Percentiles rank a stretch among this genome's conserved stretches.
phyloP scores from a whole-genome alignment of 495 filamentous ascomycete species.

The Aspergillus affinis region DNA sequence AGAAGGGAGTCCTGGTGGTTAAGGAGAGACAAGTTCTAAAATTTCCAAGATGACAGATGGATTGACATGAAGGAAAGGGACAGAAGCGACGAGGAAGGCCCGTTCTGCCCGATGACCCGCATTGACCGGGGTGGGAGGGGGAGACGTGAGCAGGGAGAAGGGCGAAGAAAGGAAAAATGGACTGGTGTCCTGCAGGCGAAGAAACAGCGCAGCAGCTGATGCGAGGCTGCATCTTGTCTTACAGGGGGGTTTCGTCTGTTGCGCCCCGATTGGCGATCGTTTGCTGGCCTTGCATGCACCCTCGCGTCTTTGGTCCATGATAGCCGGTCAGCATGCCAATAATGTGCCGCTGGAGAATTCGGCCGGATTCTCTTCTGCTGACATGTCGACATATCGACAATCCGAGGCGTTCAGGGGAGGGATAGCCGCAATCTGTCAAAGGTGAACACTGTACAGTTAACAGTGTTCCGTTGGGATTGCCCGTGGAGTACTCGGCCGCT shows the following conservation, averaged over 20 bases:
- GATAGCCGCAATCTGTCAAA: too few relatives aligned
- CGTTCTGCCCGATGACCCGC: neutral
- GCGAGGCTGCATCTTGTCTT: slow-evolving; percentile 27
- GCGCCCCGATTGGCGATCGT: neutral
- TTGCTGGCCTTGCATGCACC: neutral
- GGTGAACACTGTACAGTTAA: too few relatives aligned
- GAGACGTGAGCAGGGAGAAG: neutral
- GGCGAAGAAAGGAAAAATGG: slow-evolving; percentile 1
- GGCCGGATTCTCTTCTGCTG: too few relatives aligned
- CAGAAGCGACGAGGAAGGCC: slow-evolving; percentile 9
- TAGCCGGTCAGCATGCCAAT: neutral
- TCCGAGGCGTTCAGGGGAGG: too few relatives aligned
- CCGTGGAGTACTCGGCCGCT: too few relatives aligned
- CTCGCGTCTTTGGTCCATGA: neutral
- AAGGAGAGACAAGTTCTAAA: neutral
- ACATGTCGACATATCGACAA: too few relatives aligned
- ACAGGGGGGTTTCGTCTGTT: slow-evolving; percentile 6
- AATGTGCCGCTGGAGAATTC: neutral
- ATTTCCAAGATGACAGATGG: neutral
- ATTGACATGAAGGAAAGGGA: neutral
- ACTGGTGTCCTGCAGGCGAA: slow-evolving; percentile 5
- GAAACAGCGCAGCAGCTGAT: slow-evolving; percentile 19
- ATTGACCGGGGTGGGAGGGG: slow-evolving; percentile 5
- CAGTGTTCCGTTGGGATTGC: too few relatives aligned
- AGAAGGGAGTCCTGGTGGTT: neutral